These are phyloP conservation scores for Postia placenta DNA, from an alignment of 768 basidiomycete species.

Conservation along the genomic window DNA sequence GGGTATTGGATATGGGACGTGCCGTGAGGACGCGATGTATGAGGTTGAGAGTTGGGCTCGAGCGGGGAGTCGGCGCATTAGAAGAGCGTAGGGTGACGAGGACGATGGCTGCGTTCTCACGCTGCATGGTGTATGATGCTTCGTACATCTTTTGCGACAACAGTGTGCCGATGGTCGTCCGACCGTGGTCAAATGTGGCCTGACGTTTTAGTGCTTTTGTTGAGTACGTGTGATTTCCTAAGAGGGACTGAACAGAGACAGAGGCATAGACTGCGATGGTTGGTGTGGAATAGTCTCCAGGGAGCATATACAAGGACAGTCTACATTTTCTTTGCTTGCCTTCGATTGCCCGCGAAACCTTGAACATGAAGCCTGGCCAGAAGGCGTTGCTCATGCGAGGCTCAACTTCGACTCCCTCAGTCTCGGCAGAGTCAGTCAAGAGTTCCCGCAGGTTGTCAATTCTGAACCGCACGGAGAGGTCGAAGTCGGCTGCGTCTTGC, in stretches of 20 bases:
- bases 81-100: constrained; percentile 5
- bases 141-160: constrained; percentile 3
- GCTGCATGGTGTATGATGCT: background rate
- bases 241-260: constrained; percentile 1
- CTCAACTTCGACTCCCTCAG: background rate
- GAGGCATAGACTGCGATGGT: background rate
- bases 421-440: background rate
- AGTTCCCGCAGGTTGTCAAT: constrained; percentile 7
- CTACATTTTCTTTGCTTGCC: constrained; percentile 1
- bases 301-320: background rate
- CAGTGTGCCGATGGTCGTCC: constrained; percentile 7
- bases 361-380: constrained; percentile 3
- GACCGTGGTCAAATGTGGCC: constrained; percentile 4
- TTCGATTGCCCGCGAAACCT: background rate
- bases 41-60: constrained; percentile 7
- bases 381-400: background rate
- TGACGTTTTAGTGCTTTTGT: background rate
- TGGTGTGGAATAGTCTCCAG: background rate
- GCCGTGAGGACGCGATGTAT: constrained; percentile 7
- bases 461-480: constrained; percentile 8
- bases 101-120: constrained; percentile 6
- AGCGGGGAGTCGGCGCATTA: constrained; percentile 2
- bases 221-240: background rate
- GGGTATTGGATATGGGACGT: background rate
- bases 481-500: constrained; percentile 6